Percentiles rank a stretch among this genome's conserved stretches.
These are phyloP conservation scores for Pichia nanzhaoensis DNA, from an alignment of 805 yeast genomes.

Conservation along the genomic window DNA sequence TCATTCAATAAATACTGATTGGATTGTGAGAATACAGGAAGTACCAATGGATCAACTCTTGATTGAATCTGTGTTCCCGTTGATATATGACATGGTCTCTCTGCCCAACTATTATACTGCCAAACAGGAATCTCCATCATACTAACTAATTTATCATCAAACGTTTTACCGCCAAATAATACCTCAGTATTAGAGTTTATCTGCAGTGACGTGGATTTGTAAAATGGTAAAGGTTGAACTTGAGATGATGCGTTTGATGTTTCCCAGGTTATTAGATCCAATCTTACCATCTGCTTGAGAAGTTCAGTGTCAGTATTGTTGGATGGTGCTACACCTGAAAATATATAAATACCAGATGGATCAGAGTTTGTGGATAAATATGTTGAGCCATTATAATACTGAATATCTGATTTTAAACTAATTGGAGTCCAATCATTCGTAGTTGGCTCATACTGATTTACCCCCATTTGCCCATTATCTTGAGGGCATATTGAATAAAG, in stretches of 20 bases:
- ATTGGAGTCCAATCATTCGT: conserved; percentile 20
- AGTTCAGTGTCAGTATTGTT: conserved; percentile 18
- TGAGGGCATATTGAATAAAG: conserved; percentile 24
- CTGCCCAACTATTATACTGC: conserved; percentile 68
- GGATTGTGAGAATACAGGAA: conserved; percentile 43
- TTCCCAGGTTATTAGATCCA: conserved; percentile 32
- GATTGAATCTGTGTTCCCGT: conserved; percentile 39
- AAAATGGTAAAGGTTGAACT: conserved; percentile 50
- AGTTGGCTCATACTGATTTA: conserved; percentile 12
- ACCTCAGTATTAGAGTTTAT: conserved; percentile 42
- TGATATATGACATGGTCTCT: conserved; percentile 32
- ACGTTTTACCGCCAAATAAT: conserved; percentile 61
- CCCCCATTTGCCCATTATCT: neutral
- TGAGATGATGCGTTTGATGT: conserved; percentile 39
- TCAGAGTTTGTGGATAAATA: conserved; percentile 37
- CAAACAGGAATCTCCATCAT: conserved; percentile 70
- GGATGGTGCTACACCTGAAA: conserved; percentile 40
- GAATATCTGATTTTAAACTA: conserved; percentile 12
- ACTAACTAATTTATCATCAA: conserved; percentile 54
- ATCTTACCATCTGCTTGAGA: conserved; percentile 38
- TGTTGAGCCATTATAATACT: conserved; percentile 30
- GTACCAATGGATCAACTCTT: conserved; percentile 43
- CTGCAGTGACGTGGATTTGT: conserved; percentile 41
- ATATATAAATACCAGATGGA: conserved; percentile 39
- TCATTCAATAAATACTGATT: conserved; percentile 18